Base-by-base conservation (phyloP, 768 basidiomycete species). In the Leucocoprinus leucothites region DNA sequence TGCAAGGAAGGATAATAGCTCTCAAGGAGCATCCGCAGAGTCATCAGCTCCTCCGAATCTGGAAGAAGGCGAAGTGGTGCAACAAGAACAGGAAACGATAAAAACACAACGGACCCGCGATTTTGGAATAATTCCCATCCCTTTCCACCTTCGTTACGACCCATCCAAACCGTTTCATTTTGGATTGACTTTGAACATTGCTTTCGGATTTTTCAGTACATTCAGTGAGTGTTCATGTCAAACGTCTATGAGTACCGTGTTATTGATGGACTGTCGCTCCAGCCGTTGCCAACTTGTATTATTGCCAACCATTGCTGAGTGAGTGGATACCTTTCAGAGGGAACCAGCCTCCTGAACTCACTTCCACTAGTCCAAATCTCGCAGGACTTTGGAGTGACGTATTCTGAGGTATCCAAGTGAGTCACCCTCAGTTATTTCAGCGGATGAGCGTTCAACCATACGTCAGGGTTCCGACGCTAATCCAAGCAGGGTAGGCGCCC, bases 241-340 rank as follows among this genome's bases (percentile, higher is more conserved):
- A 31, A 9, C 3, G 11, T 34, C 21, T 40, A 38, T 24, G 14
- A 5, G 26, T 21, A 21, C 26, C 34, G 31, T 6, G 31, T 6
- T 7, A 48, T 43, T 41, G 48, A 49, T 47, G 21, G 48, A 36
- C 2, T 9, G 36, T 19, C 7, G 16, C 45, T 21, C 31, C 54
- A 87, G 86, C 72, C 41, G 84, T 84, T 13, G 79, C 83, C n/a
- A 93, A 93, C 63, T 65, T 93, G 45, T 93, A 92, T 64, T 94
- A 92, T 60, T 88, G 85, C 58, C 89, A 91, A 71, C 91, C 91
- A 0, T 65, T 94, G 61, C 70, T 92, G 13, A 88, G 90, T 83
- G 65, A 59, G 78, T 71, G 5, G 31, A 5, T 31, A 41, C 58
- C 31, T 59, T 16, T 58, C 1, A 34, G 28, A 14, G 8, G 42